phyloP scores from a whole-genome alignment of 345 rosid species.

The Psidium friedrichsthalianum region DNA sequence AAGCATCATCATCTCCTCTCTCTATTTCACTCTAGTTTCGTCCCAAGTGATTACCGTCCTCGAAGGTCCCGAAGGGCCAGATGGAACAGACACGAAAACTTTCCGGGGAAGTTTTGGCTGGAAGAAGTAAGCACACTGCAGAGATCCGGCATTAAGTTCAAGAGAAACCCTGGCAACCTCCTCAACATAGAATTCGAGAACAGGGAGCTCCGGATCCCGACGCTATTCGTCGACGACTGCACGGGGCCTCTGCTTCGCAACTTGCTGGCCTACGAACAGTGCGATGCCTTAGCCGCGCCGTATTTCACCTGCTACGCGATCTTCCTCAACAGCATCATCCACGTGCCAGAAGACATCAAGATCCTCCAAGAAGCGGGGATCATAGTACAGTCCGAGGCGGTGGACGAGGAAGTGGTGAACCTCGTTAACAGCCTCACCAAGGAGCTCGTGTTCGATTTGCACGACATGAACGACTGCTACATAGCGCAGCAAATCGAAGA shows the following conservation, averaged over 20 bases:
- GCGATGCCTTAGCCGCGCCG: not conserved
- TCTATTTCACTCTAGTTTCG: constrained; percentile 3
- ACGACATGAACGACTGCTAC: not conserved
- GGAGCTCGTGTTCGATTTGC: constrained; percentile 3
- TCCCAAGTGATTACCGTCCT: not conserved
- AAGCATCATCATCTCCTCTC: not conserved
- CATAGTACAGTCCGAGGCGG: not conserved
- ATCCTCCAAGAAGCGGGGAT: not conserved
- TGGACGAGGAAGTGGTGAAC: not conserved
- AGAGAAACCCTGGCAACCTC: not conserved
- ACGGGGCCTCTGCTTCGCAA: constrained; percentile 1
- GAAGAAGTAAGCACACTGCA: not conserved
- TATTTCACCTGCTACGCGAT: not conserved
- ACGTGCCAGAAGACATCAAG: not conserved
- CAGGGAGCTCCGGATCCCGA: constrained; percentile 1
- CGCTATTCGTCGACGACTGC: not conserved
- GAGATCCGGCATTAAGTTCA: not conserved
- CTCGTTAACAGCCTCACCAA: not conserved
- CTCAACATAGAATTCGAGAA: not conserved
- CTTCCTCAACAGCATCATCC: constrained; percentile 1
- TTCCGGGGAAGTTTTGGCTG: not conserved
- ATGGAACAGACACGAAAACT: not conserved
- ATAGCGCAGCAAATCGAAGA: constrained; percentile 2
- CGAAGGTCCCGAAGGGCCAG: not conserved
- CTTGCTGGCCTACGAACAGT: not conserved